These are phyloP conservation scores for Punica granatum DNA, from an alignment of 345 rosid species.

Conservation along the genomic window DNA sequence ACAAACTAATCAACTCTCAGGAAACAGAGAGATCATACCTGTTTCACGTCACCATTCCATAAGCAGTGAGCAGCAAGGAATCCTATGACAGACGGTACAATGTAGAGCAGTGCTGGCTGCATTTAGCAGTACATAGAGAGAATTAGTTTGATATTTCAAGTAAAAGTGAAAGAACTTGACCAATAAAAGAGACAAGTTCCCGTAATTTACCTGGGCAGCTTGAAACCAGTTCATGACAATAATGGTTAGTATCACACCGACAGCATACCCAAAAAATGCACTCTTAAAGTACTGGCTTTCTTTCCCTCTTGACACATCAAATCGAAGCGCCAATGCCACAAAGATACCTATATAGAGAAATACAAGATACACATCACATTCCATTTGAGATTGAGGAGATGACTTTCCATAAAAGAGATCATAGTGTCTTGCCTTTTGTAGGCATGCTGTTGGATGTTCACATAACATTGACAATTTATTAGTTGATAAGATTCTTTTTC, in stretches of 20 bases:
- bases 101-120: constrained; percentile 97
- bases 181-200: neutral
- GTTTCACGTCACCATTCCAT: constrained; percentile 93
- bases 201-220: constrained; percentile 76
- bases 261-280: constrained; percentile 77
- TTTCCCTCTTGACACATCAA: constrained; percentile 90
- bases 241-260: constrained; percentile 78
- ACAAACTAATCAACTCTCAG: neutral
- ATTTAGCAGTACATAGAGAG: constrained; percentile 6
- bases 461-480: too few species aligned
- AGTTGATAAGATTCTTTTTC: too few species aligned
- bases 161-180: neutral
- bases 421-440: neutral
- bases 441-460: neutral
- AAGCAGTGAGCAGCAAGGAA: constrained; percentile 84
- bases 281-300: constrained; percentile 85
- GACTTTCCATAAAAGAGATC: neutral
- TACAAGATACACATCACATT: neutral
- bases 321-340: constrained; percentile 90
- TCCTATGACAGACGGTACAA: constrained; percentile 90
- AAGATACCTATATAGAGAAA: constrained; percentile 57
- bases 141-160: neutral
- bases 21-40: constrained; percentile 36
- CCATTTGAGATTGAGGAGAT: neutral
- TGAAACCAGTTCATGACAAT: constrained; percentile 99